These are phyloP conservation scores for Heritiera fomes DNA, from an alignment of 345 rosid genomes.

Conservation along the genomic window DNA sequence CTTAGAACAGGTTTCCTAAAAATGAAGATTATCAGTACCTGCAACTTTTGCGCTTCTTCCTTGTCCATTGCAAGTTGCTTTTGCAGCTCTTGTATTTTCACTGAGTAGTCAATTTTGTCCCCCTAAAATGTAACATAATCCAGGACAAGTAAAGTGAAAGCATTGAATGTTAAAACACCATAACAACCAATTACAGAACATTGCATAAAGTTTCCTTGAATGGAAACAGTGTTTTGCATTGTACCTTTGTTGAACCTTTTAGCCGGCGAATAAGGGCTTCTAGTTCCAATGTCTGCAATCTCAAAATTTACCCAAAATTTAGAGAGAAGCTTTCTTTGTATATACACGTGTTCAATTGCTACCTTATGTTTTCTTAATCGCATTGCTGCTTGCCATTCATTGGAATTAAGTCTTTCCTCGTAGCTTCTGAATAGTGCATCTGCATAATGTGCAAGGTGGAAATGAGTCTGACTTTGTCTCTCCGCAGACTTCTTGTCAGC, in stretches of 20 bases:
- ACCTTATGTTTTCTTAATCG: slow-evolving; percentile 94
- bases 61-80: slow-evolving; percentile 84
- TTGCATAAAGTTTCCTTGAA: slow-evolving; percentile 1
- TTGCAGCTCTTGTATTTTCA: slow-evolving; percentile 82
- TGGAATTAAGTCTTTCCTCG: slow-evolving; percentile 87
- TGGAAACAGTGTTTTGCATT: slow-evolving; percentile 19
- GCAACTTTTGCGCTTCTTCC: slow-evolving; percentile 85
- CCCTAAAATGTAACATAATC: slow-evolving; percentile 42
- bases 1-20: background rate
- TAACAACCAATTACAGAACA: background rate
- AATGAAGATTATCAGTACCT: slow-evolving; percentile 40
- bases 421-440: slow-evolving; percentile 85
- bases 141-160: slow-evolving; percentile 18
- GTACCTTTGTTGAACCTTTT: slow-evolving; percentile 67
- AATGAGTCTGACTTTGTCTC: slow-evolving; percentile 79
- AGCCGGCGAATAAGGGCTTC: slow-evolving; percentile 70
- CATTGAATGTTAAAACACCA: background rate
- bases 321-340: background rate
- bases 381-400: slow-evolving; percentile 97
- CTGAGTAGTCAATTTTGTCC: slow-evolving; percentile 69
- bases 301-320: slow-evolving; percentile 2
- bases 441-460: slow-evolving; percentile 93
- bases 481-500: slow-evolving; percentile 61
- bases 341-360: background rate
- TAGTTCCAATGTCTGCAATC: slow-evolving; percentile 61